phyloP scores from a whole-genome alignment of 257 asterid species.

The Thymus mandschuricus region DNA sequence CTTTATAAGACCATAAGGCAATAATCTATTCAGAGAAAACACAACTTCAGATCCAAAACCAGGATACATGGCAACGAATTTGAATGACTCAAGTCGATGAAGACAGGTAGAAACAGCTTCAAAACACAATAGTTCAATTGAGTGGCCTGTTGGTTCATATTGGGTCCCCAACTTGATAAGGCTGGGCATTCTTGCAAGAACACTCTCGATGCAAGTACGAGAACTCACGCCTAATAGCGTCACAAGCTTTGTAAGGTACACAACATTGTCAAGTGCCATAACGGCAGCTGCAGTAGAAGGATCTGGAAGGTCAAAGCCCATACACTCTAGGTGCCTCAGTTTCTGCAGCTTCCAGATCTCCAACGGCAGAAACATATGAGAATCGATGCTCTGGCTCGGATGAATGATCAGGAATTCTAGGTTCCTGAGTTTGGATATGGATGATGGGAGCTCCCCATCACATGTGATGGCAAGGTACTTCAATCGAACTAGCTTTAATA shows the following conservation, averaged over 20 bases:
- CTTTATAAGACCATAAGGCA: no score
- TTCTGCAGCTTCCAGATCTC: slow-evolving; percentile 36
- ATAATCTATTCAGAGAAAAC: no score
- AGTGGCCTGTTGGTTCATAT: not conserved
- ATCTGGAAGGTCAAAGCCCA: slow-evolving; percentile 24
- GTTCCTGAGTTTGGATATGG: slow-evolving; percentile 29
- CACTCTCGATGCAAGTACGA: slow-evolving; percentile 13
- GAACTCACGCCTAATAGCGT: slow-evolving; percentile 22
- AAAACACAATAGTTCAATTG: not conserved
- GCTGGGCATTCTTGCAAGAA: slow-evolving; percentile 23
- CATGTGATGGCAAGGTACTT: slow-evolving; percentile 38
- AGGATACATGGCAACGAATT: not conserved
- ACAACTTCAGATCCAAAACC: no score
- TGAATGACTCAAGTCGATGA: not conserved
- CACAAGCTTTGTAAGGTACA: slow-evolving; percentile 15
- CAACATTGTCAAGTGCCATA: no score
- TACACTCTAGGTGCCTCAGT: slow-evolving; percentile 38
- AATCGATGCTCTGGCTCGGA: not conserved
- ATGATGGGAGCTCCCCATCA: not conserved
- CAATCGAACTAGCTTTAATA: slow-evolving; percentile 26
- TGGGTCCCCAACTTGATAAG: slow-evolving; percentile 30
- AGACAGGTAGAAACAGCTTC: not conserved
- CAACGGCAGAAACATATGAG: not conserved
- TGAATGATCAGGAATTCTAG: slow-evolving; percentile 27
- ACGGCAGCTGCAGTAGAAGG: not conserved